Base-by-base conservation (phyloP, 306 rosid species). In the Begonia peltatifolia region DNA sequence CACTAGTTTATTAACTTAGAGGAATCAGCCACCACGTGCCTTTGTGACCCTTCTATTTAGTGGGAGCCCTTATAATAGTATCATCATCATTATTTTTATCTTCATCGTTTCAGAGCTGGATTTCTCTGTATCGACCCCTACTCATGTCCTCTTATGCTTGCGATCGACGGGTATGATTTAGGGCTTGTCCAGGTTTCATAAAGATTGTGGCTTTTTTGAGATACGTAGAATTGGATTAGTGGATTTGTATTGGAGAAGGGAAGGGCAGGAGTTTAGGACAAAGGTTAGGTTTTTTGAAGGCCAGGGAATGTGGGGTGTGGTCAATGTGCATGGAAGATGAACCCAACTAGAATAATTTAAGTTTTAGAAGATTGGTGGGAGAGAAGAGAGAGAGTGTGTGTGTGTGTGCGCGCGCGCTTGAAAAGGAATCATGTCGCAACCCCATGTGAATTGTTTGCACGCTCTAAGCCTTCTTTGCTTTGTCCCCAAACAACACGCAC, bases 11-110 rank as follows among this genome's bases (percentile, higher is more conserved):
- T 58, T 67, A 67, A 42, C 49, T 69, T 57, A 12, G 46, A 68
- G 69, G 75, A 81, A 74, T 79, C 83, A 58, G 63, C 80, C 79
- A 71, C 88, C 95, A 87, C 87, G 95, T 87, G 93, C 82, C 71
- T 59, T 66, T 65, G 75, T 68, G 72, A 56, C 76, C 9, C 83
- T 30, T 59, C 74, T 51, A 63, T 64, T 63, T 75, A 66, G 72
- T 59, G 63, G 52, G 15, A 16, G 35, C 13, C 69, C 63, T 58
- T 64, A 43, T 54, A 62, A 61, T 47, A 59, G 53, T 81, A 60
- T 13, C 51, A 1, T 17, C 35, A 13, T 13, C 58, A 5, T 52
- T 35, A 14, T 63, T 42, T 23, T 17, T 48, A 18, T 59, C 52
- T 18, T n/a, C 64, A 52, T 15, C 54, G 6, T n/a, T 11, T 44